Evolutionary conservation across 192 early-diverging fungal genomes (phyloP).

Genomic region (Entomortierella lignicola): DNA sequence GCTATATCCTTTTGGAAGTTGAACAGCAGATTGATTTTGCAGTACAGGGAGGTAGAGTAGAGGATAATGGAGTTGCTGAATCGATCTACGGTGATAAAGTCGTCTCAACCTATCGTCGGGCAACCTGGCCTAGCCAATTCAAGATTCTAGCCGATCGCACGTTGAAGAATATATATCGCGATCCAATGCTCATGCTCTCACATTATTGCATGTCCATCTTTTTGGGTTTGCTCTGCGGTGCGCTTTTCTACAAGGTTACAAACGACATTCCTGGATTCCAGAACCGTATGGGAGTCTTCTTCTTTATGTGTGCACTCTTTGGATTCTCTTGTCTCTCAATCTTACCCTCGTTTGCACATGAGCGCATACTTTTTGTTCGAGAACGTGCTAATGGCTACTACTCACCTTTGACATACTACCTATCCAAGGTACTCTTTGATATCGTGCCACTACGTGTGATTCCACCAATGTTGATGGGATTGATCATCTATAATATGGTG

Average conservation of each 20-base stretch:
- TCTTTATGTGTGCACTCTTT: constrained; percentile 79
- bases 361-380: constrained; percentile 73
- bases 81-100: constrained; percentile 32
- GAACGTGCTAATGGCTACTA: constrained; percentile 82
- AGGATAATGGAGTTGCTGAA: not conserved
- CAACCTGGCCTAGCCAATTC: constrained; percentile 75
- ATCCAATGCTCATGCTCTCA: constrained; percentile 33
- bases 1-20: constrained; percentile 27
- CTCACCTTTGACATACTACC: constrained; percentile 68
- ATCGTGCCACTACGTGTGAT: constrained; percentile 82
- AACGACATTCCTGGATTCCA: constrained; percentile 77
- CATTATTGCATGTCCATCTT: constrained; percentile 43
- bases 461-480: constrained; percentile 80
- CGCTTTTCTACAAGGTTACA: constrained; percentile 70
- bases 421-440: constrained; percentile 76
- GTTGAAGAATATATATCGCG: constrained; percentile 79
- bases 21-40: constrained; percentile 41
- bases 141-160: constrained; percentile 78
- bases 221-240: constrained; percentile 59
- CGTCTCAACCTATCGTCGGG: constrained; percentile 59
- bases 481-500: constrained; percentile 86
- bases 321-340: constrained; percentile 76
- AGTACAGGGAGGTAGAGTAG: constrained; percentile 20
- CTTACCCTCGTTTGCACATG: constrained; percentile 69
- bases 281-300: constrained; percentile 77